Evolutionary conservation across 768 basidiomycete genomes (phyloP), one percentile per base, ranked within the genome.

Genomic region (Termitomyces eurrhizus): DNA sequence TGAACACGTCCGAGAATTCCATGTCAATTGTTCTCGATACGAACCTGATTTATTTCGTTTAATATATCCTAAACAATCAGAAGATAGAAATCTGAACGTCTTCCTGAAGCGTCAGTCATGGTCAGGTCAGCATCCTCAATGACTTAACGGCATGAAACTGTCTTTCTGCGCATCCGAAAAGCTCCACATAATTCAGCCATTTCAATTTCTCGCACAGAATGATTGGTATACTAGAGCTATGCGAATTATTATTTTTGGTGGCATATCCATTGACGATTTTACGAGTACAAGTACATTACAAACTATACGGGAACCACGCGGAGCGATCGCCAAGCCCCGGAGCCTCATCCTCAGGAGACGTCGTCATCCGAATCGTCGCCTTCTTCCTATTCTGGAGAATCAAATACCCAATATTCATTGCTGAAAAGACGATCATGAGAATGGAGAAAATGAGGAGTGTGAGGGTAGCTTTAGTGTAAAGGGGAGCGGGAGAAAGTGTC

Each of bases 291-390:
- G 9, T n/a, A 50, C 11, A 57, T 68, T 66, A 83, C 26, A 83
- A 64, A 21, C 69, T 80, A 65, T 84, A 84, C 13, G 75, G 67
- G 64, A 83, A 85, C 82, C 84, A 84, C 4, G 82, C 82, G 44
- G 80, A 81, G 45, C 66, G 70, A 64, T 84, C 82, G 4, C 84
- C 83, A 48, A 83, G 68, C 0, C 73, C 75, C 7, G 69, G 65
- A 18, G 68, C 65, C 64, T 84, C 83, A 18, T 78, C 71, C 9
- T 65, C 67, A 42, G 66, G 70, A 7, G 62, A 51, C 45, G 68
- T 70, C 18, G 46, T 70, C 29, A 59, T 66, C 56, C 82, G 74
- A 46, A 69, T 72, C 54, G 53, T 59, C 16, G 70, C 73, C 70
- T 85, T 86, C 67, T 73, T 74, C 64, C 68, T 74, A 64, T 84